Evolutionary conservation across 2,329 filamentous ascomycete genomes (phyloP), one percentile per base, ranked within the genome.

Genomic region (Cytospora mali): DNA sequence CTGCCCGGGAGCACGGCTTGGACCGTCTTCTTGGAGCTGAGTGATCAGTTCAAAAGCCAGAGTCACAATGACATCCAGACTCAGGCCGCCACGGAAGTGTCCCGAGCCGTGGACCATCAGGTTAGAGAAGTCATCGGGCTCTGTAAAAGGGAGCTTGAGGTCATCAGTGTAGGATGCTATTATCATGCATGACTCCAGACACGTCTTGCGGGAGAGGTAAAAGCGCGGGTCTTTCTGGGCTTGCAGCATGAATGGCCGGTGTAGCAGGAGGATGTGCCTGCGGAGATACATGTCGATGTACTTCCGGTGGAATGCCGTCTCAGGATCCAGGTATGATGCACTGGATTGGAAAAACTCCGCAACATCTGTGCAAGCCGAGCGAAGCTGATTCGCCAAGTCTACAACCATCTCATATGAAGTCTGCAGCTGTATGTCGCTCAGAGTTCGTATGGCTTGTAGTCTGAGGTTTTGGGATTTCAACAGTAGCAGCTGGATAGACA

Each of bases 251-350:
- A 70, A 72, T 0, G 69, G 68, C 6, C 69, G 66, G 46, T 70
- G 67, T 1, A 71, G 55, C 54, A 70, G 67, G 4, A 72, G 60
- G 29, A 69, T 67, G 23, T 69, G 61, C 16, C 67, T 63, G 14
- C 70, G 67, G 52, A 72, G 58, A 46, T 70, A 70, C 16, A 68
- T 66, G 57, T 72, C 70, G 1, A 71, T 50, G 55, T 69, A 70
- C 53, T 68, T 70, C 28, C 62, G 65, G 50, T 71, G 68, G 42
- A 71, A 72, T 14, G 42, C 62, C 16, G 61, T 33, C 14, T 39
- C 52, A 11, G 23, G 55, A 10, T 39, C 28, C 14, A 27, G 16
- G 13, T 27, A 18, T 6, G 46, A 23, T 4, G 48, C n/a, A 11
- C 58, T 29, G 14, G 35, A 39, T 0, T 67, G 53, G 28, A 71